A percentile compares a stretch with the other conserved stretches of the same genome.
phyloP scores from a whole-genome alignment of 2,329 filamentous ascomycete species.

The Metarhizium anisopliae region DNA sequence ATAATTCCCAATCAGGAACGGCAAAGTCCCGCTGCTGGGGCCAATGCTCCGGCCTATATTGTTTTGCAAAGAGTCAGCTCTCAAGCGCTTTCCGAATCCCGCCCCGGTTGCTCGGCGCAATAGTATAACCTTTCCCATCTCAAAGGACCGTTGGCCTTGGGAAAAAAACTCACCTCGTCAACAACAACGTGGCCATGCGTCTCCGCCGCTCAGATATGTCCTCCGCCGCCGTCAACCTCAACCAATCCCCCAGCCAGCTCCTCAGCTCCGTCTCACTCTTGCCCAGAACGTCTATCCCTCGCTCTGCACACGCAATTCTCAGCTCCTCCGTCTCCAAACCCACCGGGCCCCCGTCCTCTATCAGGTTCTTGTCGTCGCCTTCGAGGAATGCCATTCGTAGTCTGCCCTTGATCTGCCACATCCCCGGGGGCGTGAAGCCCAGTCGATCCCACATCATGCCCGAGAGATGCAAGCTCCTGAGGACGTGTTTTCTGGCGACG shows the following conservation, averaged over 20 bases:
- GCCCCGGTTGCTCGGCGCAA: neutral
- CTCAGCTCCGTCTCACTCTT: slow-evolving; percentile 50
- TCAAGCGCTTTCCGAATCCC: neutral
- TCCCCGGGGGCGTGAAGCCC: slow-evolving; percentile 34
- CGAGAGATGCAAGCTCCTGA: slow-evolving; percentile 36
- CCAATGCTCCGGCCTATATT: slow-evolving; percentile 28
- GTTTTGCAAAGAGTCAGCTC: slow-evolving; percentile 8
- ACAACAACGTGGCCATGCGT: slow-evolving; percentile 29
- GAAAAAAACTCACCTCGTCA: slow-evolving; percentile 27
- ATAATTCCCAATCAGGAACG: slow-evolving; percentile 33
- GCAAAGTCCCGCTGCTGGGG: slow-evolving; percentile 30
- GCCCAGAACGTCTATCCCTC: slow-evolving; percentile 50
- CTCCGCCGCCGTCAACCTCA: slow-evolving; percentile 32
- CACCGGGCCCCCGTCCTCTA: slow-evolving; percentile 46
- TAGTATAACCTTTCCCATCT: neutral
- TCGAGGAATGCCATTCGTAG: slow-evolving; percentile 54
- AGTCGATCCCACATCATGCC: slow-evolving; percentile 40
- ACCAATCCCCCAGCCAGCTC: slow-evolving; percentile 35
- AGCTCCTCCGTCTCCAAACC: slow-evolving; percentile 57
- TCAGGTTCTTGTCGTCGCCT: slow-evolving; percentile 62
- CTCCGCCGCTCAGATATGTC: slow-evolving; percentile 27
- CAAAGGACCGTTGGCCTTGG: too few species aligned
- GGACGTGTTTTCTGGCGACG: slow-evolving; percentile 27
- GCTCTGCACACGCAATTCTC: slow-evolving; percentile 59
- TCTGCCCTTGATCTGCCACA: slow-evolving; percentile 46